phyloP scores from a whole-genome alignment of 1,139 yeast species.

The Kodamaea suecica region DNA sequence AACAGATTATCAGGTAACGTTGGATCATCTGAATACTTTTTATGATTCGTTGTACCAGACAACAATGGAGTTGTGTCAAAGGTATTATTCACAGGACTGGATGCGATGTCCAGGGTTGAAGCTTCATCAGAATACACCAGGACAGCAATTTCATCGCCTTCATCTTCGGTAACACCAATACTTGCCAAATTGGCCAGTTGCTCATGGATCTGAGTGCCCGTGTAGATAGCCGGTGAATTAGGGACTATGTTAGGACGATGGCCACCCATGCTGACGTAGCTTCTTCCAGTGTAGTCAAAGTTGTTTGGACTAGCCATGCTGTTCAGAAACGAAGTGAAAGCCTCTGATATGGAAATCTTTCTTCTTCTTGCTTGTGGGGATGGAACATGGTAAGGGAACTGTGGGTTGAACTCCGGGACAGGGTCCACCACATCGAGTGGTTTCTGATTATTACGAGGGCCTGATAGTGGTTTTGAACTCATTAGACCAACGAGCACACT shows the following conservation, averaged over 20 bases:
- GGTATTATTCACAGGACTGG: constrained; percentile 5
- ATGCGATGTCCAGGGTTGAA: not conserved
- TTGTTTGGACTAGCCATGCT: constrained; percentile 23
- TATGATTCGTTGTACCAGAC: constrained; percentile 1
- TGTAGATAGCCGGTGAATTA: constrained; percentile 41
- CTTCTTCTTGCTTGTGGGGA: constrained; percentile 10
- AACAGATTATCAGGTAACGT: not conserved
- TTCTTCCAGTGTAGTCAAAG: constrained; percentile 45
- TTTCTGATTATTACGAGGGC: not conserved
- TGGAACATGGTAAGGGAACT: not conserved
- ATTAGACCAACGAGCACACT: too few species aligned
- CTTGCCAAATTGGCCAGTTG: constrained; percentile 63
- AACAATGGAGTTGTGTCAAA: constrained; percentile 2
- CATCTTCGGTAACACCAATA: constrained; percentile 54
- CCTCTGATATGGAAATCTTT: constrained; percentile 27
- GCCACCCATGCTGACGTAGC: constrained; percentile 34
- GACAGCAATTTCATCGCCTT: constrained; percentile 13
- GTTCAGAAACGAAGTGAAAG: constrained; percentile 22
- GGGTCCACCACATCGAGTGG: not conserved
- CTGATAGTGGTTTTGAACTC: constrained; percentile 1
- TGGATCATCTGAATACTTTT: constrained; percentile 1
- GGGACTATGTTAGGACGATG: constrained; percentile 19
- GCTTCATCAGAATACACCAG: constrained; percentile 1
- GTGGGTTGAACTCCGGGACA: not conserved
- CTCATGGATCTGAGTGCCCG: constrained; percentile 54